Evolutionary conservation across 805 yeast genomes (phyloP), one percentile per base, ranked within the genome.

Genomic region (Pichia californica): DNA sequence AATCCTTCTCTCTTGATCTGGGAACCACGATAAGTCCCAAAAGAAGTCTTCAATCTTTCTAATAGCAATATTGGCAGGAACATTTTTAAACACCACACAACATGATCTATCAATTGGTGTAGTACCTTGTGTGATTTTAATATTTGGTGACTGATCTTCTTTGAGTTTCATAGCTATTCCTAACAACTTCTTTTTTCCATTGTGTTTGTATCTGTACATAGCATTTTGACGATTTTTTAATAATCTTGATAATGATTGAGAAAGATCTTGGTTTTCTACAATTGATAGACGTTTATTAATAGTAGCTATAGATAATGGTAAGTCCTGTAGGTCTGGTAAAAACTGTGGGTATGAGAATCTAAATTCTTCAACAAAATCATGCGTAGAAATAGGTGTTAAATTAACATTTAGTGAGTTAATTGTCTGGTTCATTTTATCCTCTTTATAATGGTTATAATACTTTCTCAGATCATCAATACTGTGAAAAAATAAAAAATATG

Each of bases 401-500:
- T 69, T 59, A 16, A 77, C 53, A 21, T 63, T 65, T 37, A 67
- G 54, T 1, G 87, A 86, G 21, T 41, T 36, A 8, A 41, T 11
- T 7, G 5, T n/a, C n/a, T n/a, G n/a, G n/a, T n/a, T 15, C 4
- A 6, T 3, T 9, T 33, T 29, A 9, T 31, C 18, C 7, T 13
- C 8, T 4, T 4, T 10, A 18, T 26, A 29, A 11, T 19, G 13
- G 13, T 18, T n/a, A 25, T n/a, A 29, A 26, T 41, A 41, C 20
- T 29, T 23, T 18, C 35, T 18, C 3, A 41, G 29, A 6, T 26
- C 39, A 21, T 67, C 64, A 31, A 58, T 55, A 31, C 64, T 59
- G 5, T 65, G 64, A 53, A 83, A 83, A 7, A 76, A 55, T 29
- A 83, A 57, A 55, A 73, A 81, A 56, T 77, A 79, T 5, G 71